phyloP scores from a whole-genome alignment of 2,329 filamentous ascomycete genomes.

The Fusarium devonianum region DNA sequence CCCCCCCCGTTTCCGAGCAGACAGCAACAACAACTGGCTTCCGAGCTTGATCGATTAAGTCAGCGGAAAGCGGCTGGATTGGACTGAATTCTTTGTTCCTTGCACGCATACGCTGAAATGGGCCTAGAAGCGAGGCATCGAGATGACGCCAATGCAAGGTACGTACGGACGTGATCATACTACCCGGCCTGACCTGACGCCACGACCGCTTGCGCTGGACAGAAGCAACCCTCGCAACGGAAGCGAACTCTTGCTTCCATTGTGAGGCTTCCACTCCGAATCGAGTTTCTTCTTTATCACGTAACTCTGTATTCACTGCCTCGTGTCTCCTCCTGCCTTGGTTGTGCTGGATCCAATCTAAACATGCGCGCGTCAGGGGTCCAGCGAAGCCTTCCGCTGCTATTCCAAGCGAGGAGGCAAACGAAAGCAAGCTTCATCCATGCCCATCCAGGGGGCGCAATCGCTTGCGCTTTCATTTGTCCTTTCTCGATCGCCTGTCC shows the following conservation, averaged over 20 bases:
- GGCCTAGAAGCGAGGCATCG: slow-evolving; percentile 13
- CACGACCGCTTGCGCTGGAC: slow-evolving; percentile 28
- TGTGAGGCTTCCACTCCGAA: not conserved
- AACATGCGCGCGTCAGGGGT: slow-evolving; percentile 14
- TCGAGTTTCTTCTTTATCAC: not conserved
- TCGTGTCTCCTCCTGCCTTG: too few species aligned
- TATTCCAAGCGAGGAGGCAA: slow-evolving; percentile 23
- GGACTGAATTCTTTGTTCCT: slow-evolving; percentile 26
- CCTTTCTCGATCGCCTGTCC: slow-evolving; percentile 24
- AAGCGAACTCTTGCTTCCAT: slow-evolving; percentile 20
- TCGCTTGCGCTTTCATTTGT: slow-evolving; percentile 28
- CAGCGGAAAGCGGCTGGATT: slow-evolving; percentile 27
- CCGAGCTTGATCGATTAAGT: not conserved
- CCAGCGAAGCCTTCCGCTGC: slow-evolving; percentile 7
- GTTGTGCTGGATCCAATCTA: not conserved
- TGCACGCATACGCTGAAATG: slow-evolving; percentile 23
- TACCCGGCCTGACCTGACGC: slow-evolving; percentile 12
- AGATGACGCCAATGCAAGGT: slow-evolving; percentile 34
- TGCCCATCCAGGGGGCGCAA: slow-evolving; percentile 26
- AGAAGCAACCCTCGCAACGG: slow-evolving; percentile 13
- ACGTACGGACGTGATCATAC: slow-evolving; percentile 29
- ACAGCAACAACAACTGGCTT: slow-evolving; percentile 13
- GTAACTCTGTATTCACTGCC: too few species aligned
- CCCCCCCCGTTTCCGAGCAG: slow-evolving; percentile 11
- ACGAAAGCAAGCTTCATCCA: slow-evolving; percentile 28